phyloP scores from a whole-genome alignment of 2,329 filamentous ascomycete species.

The Fusarium denticulatum region DNA sequence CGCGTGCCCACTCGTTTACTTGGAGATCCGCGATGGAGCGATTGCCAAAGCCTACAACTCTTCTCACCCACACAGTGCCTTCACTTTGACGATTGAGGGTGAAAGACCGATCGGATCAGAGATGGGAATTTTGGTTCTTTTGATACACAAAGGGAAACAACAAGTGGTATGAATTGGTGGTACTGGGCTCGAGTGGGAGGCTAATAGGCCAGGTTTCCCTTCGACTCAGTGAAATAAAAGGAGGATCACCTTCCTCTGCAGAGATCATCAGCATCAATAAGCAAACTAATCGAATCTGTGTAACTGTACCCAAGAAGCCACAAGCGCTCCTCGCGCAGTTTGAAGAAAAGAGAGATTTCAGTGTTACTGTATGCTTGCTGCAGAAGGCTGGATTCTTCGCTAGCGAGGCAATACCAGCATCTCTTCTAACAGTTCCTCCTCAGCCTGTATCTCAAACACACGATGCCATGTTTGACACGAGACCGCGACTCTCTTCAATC shows the following conservation, averaged over 20 bases:
- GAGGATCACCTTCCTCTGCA: background rate
- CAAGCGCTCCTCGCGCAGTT: constrained; percentile 45
- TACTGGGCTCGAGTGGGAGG: background rate
- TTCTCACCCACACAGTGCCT: constrained; percentile 21
- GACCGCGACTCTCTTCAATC: constrained; percentile 44
- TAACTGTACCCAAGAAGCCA: constrained; percentile 40
- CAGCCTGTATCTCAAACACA: background rate
- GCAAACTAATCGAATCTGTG: constrained; percentile 31
- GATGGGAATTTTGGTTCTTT: constrained; percentile 38
- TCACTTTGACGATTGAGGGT: constrained; percentile 45
- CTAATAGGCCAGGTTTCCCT: constrained; percentile 43
- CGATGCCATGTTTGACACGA: constrained; percentile 6
- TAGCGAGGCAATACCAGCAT: constrained; percentile 21
- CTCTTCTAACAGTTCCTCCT: background rate
- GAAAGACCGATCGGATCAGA: constrained; percentile 27
- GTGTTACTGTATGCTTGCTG: constrained; percentile 46
- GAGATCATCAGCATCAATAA: constrained; percentile 40
- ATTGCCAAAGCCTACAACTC: constrained; percentile 38
- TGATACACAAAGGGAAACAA: constrained; percentile 38
- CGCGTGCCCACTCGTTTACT: constrained; percentile 42
- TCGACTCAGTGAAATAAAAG: constrained; percentile 42
- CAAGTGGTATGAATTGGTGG: constrained; percentile 38
- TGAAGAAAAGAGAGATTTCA: constrained; percentile 47
- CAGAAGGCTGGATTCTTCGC: constrained; percentile 46
- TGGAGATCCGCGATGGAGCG: constrained; percentile 44